Evolutionary conservation across 2,329 filamentous ascomycete species (phyloP).

Genomic region (Colletotrichum simmondsii): DNA sequence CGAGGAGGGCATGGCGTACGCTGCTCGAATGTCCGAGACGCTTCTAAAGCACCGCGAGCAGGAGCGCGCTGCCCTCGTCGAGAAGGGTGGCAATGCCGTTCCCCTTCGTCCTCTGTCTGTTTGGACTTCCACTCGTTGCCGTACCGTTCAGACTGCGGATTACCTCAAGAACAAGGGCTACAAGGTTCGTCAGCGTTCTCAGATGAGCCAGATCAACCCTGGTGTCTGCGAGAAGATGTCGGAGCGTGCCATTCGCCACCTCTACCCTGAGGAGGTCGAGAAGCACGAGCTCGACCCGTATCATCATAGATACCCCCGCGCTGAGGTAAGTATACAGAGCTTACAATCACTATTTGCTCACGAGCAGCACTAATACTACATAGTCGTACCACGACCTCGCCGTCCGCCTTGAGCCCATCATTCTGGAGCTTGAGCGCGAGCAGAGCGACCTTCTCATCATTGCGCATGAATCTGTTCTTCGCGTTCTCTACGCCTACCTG

Average conservation of each 20-base stretch:
- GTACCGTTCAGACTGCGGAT: conserved; percentile 90
- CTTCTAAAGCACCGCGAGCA: conserved; percentile 85
- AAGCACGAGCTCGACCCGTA: conserved; percentile 97
- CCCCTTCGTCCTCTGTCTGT: conserved; percentile 85
- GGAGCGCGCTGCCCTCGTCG: conserved; percentile 77
- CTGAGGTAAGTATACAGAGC: conserved; percentile 72
- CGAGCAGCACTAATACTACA: conserved; percentile 18
- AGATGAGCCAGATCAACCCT: conserved; percentile 97
- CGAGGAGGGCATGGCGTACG: conserved; percentile 82
- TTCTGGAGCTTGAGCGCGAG: conserved; percentile 95
- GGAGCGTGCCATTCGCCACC: conserved; percentile 80
- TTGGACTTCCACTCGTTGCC: conserved; percentile 93
- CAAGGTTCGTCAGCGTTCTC: conserved; percentile 89
- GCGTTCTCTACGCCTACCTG: conserved; percentile 95
- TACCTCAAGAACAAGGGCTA: conserved; percentile 83
- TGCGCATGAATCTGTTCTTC: conserved; percentile 96
- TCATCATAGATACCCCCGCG: conserved; percentile 94
- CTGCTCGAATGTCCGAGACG: conserved; percentile 85
- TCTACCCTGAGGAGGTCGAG: conserved; percentile 90
- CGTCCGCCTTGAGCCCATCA: conserved; percentile 97
- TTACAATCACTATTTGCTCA: background rate
- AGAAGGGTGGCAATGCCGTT: conserved; percentile 73
- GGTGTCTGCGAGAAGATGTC: conserved; percentile 96
- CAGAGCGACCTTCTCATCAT: conserved; percentile 98
- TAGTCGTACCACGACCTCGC: conserved; percentile 98